Evolutionary conservation across 805 yeast species (phyloP), one percentile per base, ranked within the genome.

Genomic region (Yamadazyma takamatsuzukensis): DNA sequence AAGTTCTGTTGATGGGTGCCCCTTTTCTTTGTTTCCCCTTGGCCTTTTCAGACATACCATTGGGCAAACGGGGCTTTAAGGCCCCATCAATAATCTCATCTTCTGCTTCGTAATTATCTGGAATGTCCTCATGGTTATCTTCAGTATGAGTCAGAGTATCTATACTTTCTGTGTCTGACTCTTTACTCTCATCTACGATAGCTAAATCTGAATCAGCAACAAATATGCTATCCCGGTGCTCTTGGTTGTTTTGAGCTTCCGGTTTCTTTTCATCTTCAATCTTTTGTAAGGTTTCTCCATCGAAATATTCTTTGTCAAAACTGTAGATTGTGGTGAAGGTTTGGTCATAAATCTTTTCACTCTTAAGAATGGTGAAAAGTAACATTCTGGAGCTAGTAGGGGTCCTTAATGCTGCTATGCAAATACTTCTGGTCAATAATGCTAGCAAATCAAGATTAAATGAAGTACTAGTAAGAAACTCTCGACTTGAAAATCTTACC

Each of bases 31-130:
- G 54, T 40, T 80, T 80, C 11, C 74, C 72, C 27, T 65, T 68
- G 2, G 81, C 78, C 30, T 64, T 72, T 12, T 49, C 45, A 0
- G 84, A 74, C 84, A 80, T 77, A 3, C 86, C 85, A 1, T 66
- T 53, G 4, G 81, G 82, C 9, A 66, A 69, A 16, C 52, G 61
- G 5, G 83, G 78, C 33, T 74, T 53, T 30, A 75, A 51, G 4
- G 68, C 61, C 21, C 49, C 56, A 22, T 64, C 68, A 22, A 63
- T 59, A n/a, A 50, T 63, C 16, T 50, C 47, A 8, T 23, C 12
- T 18, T 41, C 43, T 6, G 25, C 30, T 29, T 37, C 36, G 10
- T 17, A 29, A 5, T 32, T 33, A 32, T 29, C 33, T 7, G n/a
- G n/a, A n/a, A n/a, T n/a, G n/a, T n/a, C n/a, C n/a, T n/a, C n/a